Conservation (phyloP, 345 rosid species). For the Laguncularia racemosa region DNA sequence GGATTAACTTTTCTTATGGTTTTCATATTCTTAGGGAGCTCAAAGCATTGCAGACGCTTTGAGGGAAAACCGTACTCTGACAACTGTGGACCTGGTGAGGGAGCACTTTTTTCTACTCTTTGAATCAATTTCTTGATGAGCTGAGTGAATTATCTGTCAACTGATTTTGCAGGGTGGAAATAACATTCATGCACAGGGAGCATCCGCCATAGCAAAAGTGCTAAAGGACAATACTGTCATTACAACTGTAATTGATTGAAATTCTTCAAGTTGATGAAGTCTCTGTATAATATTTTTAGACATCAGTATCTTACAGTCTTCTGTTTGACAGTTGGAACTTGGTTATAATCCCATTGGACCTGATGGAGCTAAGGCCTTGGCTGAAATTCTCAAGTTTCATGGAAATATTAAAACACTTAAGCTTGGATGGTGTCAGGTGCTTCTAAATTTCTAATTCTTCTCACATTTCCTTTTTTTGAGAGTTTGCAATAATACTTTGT, state of each 20-base stretch:
- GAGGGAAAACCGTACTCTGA: conserved; percentile 65
- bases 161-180: conserved; percentile 68
- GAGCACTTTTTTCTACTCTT: not conserved
- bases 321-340: conserved; percentile 54
- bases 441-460: not conserved
- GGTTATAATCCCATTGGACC: conserved; percentile 94
- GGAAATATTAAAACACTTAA: conserved; percentile 77
- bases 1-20: not conserved
- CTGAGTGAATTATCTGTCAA: conserved; percentile 7
- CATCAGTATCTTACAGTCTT: conserved; percentile 1
- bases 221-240: conserved; percentile 66
- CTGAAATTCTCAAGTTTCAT: conserved; percentile 87
- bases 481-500: conserved; percentile 5
- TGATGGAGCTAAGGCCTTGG: conserved; percentile 76
- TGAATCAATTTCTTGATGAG: not conserved
- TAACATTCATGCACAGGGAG: conserved; percentile 75
- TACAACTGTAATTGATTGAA: conserved; percentile 50
- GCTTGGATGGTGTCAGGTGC: conserved; percentile 99
- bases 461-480: not conserved
- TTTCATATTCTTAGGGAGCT: conserved; percentile 59
- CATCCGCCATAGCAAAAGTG: conserved; percentile 62
- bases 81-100: conserved; percentile 76
- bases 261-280: conserved; percentile 11
- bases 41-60: conserved; percentile 77
- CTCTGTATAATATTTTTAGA: conserved; percentile 5